Base-by-base conservation (phyloP, 345 rosid species). In the Brassica rapa region DNA sequence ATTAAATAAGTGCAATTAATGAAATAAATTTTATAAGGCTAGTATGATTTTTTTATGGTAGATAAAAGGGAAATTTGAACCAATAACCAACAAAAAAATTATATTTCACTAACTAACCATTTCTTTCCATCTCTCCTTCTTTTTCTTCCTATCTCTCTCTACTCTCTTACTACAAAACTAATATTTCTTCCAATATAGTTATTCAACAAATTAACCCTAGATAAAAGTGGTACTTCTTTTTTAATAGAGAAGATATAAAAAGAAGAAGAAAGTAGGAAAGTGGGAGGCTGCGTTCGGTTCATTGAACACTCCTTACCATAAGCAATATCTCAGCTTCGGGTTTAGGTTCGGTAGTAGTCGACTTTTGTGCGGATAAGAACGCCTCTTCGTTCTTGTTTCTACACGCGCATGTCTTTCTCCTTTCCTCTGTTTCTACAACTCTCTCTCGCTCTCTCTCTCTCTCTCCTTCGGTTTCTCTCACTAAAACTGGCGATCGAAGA, bases 401-500 rank as follows among this genome's bases (percentile, higher is more conserved):
- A 72, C 80, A 68, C 66, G 82, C 77, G 16, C 83, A 43, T 63
- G 60, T 46, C 56, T 53, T 69, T 66, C 71, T 69, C 61, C 63
- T 59, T 32, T 59, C 0, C 39, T 68, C 60, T 64, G 10, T 23
- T 63, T 57, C 10, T 24, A 0, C 25, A 49, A 41, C 68, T 60
- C 62, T 69, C 43, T 69, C 66, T 62, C 75, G 35, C 6, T 6
- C 8, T 14, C 43, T 73, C 66, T 6, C 5, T 9, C 25, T 55
- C 59, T 43, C 32, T 51, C 41, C 3, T 8, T 37, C 41, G 0
- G 11, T 37, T 8, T 63, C 61, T 72, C 77, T 72, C 72, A 53
- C 72, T 78, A 24, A 84, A 87, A 78, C 89, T 88, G 86, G 88
- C 92, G 86, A 92, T 92, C 88, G 88, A 88, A 43, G 84, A 85